Conservation (phyloP, 2,329 filamentous ascomycete species). For the Hypoxylon sp. region DNA sequence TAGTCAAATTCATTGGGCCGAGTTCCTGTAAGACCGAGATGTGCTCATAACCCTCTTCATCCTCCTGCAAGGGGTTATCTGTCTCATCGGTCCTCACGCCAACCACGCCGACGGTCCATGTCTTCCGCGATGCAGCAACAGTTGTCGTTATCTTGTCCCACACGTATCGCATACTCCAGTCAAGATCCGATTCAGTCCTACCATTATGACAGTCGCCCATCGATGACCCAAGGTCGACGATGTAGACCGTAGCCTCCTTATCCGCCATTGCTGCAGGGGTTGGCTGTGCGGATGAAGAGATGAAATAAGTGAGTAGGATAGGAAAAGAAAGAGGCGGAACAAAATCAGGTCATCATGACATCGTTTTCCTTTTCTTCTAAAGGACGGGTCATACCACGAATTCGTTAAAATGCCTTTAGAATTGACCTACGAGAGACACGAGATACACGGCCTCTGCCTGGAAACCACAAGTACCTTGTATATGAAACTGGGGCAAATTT, state of each 20-base stretch:
- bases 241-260: constrained; percentile 93
- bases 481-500: constrained; percentile 9
- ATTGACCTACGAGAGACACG: constrained; percentile 19
- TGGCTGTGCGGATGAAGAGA: constrained; percentile 4
- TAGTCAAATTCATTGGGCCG: constrained; percentile 72
- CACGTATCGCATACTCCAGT: constrained; percentile 91
- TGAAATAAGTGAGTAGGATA: constrained; percentile 12
- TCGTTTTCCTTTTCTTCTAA: not conserved
- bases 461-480: constrained; percentile 18
- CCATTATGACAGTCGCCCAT: constrained; percentile 82
- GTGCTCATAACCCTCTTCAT: constrained; percentile 82
- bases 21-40: constrained; percentile 84
- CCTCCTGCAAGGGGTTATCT: constrained; percentile 75
- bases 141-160: constrained; percentile 92
- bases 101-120: constrained; percentile 81
- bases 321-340: constrained; percentile 13
- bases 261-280: constrained; percentile 76
- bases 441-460: constrained; percentile 41
- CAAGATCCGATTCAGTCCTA: constrained; percentile 83
- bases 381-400: not conserved
- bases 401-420: constrained; percentile 12
- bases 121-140: constrained; percentile 78
- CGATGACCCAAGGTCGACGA: constrained; percentile 88
- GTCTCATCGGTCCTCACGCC: constrained; percentile 87
- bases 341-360: constrained; percentile 5